Base-by-base conservation (phyloP, 2,329 filamentous ascomycete species). In the Botryotinia calthae region DNA sequence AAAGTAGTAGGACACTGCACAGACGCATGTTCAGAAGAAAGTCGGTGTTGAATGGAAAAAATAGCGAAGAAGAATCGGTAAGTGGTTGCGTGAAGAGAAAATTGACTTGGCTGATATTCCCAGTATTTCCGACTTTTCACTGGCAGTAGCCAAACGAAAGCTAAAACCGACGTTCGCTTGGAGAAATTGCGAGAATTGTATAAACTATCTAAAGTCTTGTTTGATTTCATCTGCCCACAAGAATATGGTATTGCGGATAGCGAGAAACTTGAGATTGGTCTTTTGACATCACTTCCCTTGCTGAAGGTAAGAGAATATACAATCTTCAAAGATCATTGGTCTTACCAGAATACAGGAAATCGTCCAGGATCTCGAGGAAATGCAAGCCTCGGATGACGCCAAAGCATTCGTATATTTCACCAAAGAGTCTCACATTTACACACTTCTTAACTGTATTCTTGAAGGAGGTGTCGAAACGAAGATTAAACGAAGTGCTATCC, bases 371-470 rank as follows among this genome's bases (percentile, higher is more conserved):
- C 87, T 99, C 2, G 97, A 99, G 84, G 95, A 98, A 82, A 94
- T 98, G 82, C 96, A 99, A 83, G 95, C 96, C 5, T 97, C 93
- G 0, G 91, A 95, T 70, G 93, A 97, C 77, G 94, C 95, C 62
- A 98, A 98, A 81, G 95, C 92, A 2, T 98, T 98, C 85, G 93
- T 98, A 83, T 99, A 99, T 84, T 99, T 99, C 82, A 99, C 96
- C 76, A 99, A 99, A 82, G 96, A 99, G 83, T 97, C 94, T 0
- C 96, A 99, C 82, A 98, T 99, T 76, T 99, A 99, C 84, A 99
- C 96, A 8, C 87, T 99, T 8, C 88, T 99, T 73, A 99, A 99
- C 82, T 98, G 95, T 82, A 98, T 99, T 77, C 88, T 99, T 40
- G 96, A 99, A 82, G 96, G 97, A 74, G 97, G 96, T 44, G 93